Evolutionary conservation across 331 rosid genomes (phyloP), one percentile per base, ranked within the genome.

Genomic region (Acacia pycnantha): DNA sequence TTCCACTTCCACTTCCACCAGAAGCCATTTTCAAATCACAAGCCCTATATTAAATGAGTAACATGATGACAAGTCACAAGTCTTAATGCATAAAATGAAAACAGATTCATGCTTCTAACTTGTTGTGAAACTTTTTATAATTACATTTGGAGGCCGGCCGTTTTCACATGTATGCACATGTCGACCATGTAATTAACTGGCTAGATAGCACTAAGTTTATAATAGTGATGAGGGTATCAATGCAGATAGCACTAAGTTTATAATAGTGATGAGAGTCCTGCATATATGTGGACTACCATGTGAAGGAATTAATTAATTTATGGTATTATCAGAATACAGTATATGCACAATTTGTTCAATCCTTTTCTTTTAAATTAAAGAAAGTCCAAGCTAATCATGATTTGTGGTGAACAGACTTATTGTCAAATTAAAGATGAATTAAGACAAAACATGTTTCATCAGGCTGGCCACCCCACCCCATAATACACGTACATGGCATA

Each of bases 111-210:
- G n/a, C n/a, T n/a, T n/a, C n/a, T n/a, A n/a, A n/a, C n/a, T n/a
- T n/a, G n/a, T n/a, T n/a, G n/a, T n/a, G n/a, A n/a, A n/a, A n/a
- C n/a, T n/a, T n/a, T n/a, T n/a, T n/a, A n/a, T n/a, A n/a, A n/a
- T n/a, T n/a, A n/a, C n/a, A n/a, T n/a, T 74, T 71, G 51, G 82
- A 81, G 83, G 87, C 3, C 9, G 83, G 87, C 3, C 9, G 12
- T 72, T 78, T 68, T 78, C 87, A 85, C 89, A 75, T 77, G 80
- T 65, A 46, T 12, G 89, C 97, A 89, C 89, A 84, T 82, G 73
- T 89, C 84, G 79, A 76, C 82, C 76, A 80, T 82, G 82, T 44
- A 78, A 62, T 46, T 79, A 14, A 12, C 51, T 46, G 40, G 37
- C 50, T 11, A 2, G 50, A 4, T 14, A 87, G 80, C 79, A 65